Percentiles rank a stretch among this genome's conserved stretches.
phyloP scores from a whole-genome alignment of 2,329 filamentous ascomycete species.

The Aspergillus phoenicis region DNA sequence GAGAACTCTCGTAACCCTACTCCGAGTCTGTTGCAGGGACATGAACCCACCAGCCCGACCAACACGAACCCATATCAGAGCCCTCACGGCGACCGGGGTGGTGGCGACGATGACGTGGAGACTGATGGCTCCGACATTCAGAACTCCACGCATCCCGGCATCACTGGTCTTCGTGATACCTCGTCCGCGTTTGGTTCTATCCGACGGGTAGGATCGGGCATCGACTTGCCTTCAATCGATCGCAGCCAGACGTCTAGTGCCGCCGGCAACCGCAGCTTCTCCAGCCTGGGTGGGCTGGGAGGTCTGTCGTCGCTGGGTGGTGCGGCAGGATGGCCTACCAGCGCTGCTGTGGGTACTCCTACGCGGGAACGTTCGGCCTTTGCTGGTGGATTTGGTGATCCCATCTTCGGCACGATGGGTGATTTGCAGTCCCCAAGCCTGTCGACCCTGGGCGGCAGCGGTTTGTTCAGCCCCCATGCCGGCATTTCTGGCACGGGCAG shows the following conservation, averaged over 20 bases:
- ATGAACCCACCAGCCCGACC: constrained; percentile 82
- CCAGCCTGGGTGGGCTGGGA: constrained; percentile 56
- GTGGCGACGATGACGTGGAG: constrained; percentile 65
- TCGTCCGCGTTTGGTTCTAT: constrained; percentile 57
- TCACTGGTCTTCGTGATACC: constrained; percentile 58
- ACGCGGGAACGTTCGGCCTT: constrained; percentile 58
- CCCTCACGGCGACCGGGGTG: constrained; percentile 72
- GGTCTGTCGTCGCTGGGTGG: constrained; percentile 58
- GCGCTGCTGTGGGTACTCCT: constrained; percentile 75
- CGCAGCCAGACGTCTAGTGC: constrained; percentile 91
- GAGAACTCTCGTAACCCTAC: constrained; percentile 61
- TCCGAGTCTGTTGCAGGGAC: constrained; percentile 52
- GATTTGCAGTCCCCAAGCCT: constrained; percentile 65
- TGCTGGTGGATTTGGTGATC: constrained; percentile 56
- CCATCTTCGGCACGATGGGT: constrained; percentile 72
- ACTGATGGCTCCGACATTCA: constrained; percentile 58
- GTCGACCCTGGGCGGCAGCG: constrained; percentile 44
- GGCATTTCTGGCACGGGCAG: constrained; percentile 62
- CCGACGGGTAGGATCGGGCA: constrained; percentile 56
- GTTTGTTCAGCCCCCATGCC: constrained; percentile 66
- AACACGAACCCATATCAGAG: constrained; percentile 97
- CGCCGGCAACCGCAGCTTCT: constrained; percentile 71
- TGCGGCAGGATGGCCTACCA: constrained; percentile 53
- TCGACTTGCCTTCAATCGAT: constrained; percentile 69
- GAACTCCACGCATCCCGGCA: constrained; percentile 53